Conservation (phyloP, 345 rosid species). For the Boechera stricta region DNA sequence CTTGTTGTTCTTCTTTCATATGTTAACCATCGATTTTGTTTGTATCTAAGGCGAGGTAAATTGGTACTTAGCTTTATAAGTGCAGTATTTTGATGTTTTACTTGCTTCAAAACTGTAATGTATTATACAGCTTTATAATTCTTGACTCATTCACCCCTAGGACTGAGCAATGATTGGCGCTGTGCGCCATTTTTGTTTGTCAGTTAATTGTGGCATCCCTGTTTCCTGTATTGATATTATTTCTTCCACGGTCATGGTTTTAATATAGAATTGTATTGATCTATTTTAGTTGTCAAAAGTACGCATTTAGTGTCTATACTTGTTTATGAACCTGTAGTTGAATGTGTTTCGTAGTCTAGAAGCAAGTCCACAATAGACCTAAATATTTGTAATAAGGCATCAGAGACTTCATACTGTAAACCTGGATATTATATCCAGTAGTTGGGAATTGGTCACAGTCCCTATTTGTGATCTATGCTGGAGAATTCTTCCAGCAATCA, state of each 20-base stretch:
- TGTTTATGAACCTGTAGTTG: constrained; percentile 28
- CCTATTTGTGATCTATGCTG: constrained; percentile 34
- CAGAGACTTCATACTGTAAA: constrained; percentile 14
- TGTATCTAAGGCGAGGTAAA: constrained; percentile 15
- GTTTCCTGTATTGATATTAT: background rate
- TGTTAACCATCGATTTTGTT: constrained; percentile 19
- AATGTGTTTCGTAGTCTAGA: constrained; percentile 17
- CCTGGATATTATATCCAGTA: constrained; percentile 34
- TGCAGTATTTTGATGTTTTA: background rate
- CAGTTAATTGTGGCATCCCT: constrained; percentile 11
- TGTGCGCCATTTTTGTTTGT: background rate
- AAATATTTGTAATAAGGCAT: constrained; percentile 3
- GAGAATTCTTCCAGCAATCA: constrained; percentile 42
- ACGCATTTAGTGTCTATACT: background rate
- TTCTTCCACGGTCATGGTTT: constrained; percentile 5
- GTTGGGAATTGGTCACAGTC: constrained; percentile 25
- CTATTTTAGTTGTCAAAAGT: background rate
- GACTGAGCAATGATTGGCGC: constrained; percentile 13
- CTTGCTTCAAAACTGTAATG: constrained; percentile 13
- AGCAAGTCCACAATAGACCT: constrained; percentile 19
- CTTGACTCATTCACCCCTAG: constrained; percentile 9
- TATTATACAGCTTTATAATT: constrained; percentile 11
- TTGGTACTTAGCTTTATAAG: constrained; percentile 16
- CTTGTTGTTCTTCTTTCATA: background rate
- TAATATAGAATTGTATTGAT: background rate